Evolutionary conservation across 139 green algal species (phyloP).

Genomic region (Ettlia oleoabundans): DNA sequence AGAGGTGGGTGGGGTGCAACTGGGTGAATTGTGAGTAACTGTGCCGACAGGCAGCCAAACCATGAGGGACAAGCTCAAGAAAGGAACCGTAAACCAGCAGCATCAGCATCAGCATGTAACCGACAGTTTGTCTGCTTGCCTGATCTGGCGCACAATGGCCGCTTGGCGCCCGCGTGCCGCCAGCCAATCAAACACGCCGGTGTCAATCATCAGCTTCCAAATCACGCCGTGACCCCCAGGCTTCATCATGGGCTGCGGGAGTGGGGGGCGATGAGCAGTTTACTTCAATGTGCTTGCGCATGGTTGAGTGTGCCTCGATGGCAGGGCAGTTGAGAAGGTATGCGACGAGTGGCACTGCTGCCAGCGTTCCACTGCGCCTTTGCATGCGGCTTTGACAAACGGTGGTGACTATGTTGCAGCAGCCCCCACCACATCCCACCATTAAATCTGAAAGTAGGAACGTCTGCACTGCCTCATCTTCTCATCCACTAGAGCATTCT

Average conservation of each 20-base stretch:
- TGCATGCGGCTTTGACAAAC: too few relatives aligned
- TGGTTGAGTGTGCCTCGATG: neutral
- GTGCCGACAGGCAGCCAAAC: too few relatives aligned
- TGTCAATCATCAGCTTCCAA: constrained; percentile 98
- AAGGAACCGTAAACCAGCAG: neutral
- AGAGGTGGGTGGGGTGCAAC: too few relatives aligned
- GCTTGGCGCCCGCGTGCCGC: constrained; percentile 59
- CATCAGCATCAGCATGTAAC: neutral
- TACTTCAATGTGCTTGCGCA: neutral
- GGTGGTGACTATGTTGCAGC: too few relatives aligned
- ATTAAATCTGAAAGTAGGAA: too few relatives aligned
- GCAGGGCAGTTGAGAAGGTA: neutral
- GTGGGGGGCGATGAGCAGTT: neutral
- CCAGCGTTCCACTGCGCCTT: too few relatives aligned
- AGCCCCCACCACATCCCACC: too few relatives aligned
- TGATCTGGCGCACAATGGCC: constrained; percentile 92
- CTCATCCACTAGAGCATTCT: too few relatives aligned
- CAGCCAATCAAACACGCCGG: constrained; percentile 91
- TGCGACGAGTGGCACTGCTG: too few relatives aligned
- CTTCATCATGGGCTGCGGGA: constrained; percentile 80
- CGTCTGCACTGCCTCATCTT: too few relatives aligned
- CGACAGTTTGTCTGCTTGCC: constrained; percentile 30
- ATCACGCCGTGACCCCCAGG: constrained; percentile 97
- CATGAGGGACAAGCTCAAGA: too few relatives aligned
- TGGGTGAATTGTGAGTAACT: too few relatives aligned